Evolutionary conservation across 176 grass and related monocot genomes (phyloP).

Genomic region (Phragmites australis): DNA sequence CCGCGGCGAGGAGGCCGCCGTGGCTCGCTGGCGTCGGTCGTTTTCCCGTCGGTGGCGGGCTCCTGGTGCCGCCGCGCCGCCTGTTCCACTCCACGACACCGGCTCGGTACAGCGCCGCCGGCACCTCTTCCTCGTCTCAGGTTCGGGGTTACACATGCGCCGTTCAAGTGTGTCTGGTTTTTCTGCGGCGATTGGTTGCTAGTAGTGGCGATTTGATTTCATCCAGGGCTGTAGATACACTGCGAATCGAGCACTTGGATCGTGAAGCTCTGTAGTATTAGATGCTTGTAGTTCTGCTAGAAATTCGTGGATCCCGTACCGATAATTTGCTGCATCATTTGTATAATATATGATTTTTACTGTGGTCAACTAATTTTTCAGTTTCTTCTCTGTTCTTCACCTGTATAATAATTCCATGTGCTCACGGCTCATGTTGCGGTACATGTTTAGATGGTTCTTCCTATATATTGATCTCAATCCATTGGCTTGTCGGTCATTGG

Average conservation of each 20-base stretch:
- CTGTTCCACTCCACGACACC: slow-evolving; percentile 50
- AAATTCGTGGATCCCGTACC: background rate
- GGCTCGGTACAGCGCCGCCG: slow-evolving; percentile 28
- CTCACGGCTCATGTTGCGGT: background rate
- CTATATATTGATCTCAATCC: background rate
- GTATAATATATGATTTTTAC: background rate
- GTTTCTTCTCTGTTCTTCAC: background rate
- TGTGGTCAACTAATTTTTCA: background rate
- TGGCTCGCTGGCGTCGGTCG: slow-evolving; percentile 11
- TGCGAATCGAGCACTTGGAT: background rate
- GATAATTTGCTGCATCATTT: background rate
- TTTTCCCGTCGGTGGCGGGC: background rate
- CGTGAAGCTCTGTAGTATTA: too few relatives aligned
- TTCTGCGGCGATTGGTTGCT: background rate
- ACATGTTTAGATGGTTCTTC: background rate
- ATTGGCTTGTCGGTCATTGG: background rate
- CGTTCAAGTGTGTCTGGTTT: background rate
- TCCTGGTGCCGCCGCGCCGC: slow-evolving; percentile 26
- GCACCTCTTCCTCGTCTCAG: slow-evolving; percentile 48
- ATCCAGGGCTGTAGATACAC: background rate
- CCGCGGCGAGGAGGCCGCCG: background rate
- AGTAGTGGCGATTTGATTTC: background rate
- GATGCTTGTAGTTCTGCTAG: background rate
- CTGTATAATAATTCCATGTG: background rate
- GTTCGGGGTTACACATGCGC: slow-evolving; percentile 5